phyloP scores from a whole-genome alignment of 2,329 filamentous ascomycete species.

The Scolecobasidium constrictum region DNA sequence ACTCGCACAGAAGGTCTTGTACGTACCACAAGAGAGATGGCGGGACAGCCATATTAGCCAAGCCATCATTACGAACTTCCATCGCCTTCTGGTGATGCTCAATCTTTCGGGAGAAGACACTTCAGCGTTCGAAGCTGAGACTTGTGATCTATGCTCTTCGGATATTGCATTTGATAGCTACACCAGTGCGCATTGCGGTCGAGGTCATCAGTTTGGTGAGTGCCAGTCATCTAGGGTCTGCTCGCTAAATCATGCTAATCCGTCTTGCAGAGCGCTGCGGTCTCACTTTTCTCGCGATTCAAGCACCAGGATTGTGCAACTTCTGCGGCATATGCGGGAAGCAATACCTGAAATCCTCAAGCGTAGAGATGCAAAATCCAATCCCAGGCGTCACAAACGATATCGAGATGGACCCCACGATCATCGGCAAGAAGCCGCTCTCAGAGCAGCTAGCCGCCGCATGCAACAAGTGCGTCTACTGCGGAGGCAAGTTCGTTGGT shows the following conservation, averaged over 20 bases:
- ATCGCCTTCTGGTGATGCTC: neutral
- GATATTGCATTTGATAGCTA: constrained; percentile 37
- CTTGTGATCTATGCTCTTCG: constrained; percentile 41
- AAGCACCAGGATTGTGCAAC: constrained; percentile 42
- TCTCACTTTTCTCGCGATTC: constrained; percentile 44
- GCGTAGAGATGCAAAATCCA: constrained; percentile 3
- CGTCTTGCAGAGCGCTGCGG: constrained; percentile 35
- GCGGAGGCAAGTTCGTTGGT: constrained; percentile 25
- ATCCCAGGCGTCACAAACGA: neutral
- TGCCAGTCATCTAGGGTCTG: neutral
- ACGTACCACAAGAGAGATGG: neutral
- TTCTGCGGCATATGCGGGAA: constrained; percentile 41
- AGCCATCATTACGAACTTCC: constrained; percentile 1
- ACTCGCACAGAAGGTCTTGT: neutral
- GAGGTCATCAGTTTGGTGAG: constrained; percentile 42
- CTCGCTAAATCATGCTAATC: neutral
- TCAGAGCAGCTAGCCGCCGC: constrained; percentile 22
- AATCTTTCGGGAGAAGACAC: constrained; percentile 5
- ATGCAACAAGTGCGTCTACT: constrained; percentile 25
- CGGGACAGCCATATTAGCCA: neutral
- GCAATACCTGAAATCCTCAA: constrained; percentile 27
- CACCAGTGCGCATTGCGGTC: constrained; percentile 34
- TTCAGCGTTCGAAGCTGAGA: constrained; percentile 25
- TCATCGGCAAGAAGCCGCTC: constrained; percentile 12
- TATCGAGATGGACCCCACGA: neutral